phyloP scores from a whole-genome alignment of 1,139 yeast species.

The Scheffersomyces illinoinensis region DNA sequence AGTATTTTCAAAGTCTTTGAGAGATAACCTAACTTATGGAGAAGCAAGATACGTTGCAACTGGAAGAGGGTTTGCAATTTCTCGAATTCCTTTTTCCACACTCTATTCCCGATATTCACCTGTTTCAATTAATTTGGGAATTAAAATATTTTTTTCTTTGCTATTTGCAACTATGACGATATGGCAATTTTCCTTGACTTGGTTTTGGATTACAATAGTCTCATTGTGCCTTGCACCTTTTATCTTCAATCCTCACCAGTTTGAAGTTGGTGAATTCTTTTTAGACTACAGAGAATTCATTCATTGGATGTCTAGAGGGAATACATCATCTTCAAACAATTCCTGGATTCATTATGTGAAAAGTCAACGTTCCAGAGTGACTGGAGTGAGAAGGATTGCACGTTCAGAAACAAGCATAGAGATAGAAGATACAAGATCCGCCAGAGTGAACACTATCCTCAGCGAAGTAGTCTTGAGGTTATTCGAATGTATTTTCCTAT shows the following conservation, averaged over 20 bases:
- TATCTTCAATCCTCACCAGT: constrained; percentile 85
- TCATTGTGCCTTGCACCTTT: constrained; percentile 79
- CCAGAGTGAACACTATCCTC: constrained; percentile 48
- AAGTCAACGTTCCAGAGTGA: constrained; percentile 54
- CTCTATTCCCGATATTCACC: constrained; percentile 67
- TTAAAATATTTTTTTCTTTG: constrained; percentile 55
- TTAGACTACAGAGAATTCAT: constrained; percentile 68
- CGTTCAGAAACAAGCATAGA: not conserved
- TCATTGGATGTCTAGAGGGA: constrained; percentile 71
- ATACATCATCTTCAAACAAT: constrained; percentile 42
- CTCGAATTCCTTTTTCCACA: constrained; percentile 58
- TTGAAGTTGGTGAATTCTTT: constrained; percentile 66
- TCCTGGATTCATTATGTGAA: constrained; percentile 68
- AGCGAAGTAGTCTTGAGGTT: constrained; percentile 57
- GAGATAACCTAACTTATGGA: constrained; percentile 71
- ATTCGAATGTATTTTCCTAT: constrained; percentile 38
- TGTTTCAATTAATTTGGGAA: constrained; percentile 67
- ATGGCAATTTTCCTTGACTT: constrained; percentile 75
- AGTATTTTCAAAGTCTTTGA: constrained; percentile 70
- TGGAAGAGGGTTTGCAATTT: constrained; percentile 82
- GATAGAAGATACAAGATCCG: constrained; percentile 33
- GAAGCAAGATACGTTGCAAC: constrained; percentile 85
- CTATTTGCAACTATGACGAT: constrained; percentile 65
- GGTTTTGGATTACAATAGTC: constrained; percentile 81
- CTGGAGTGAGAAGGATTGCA: constrained; percentile 59